These are phyloP conservation scores for Cenchrus fungigraminus DNA, from an alignment of 176 grass and related monocot genomes.

Conservation along the genomic window DNA sequence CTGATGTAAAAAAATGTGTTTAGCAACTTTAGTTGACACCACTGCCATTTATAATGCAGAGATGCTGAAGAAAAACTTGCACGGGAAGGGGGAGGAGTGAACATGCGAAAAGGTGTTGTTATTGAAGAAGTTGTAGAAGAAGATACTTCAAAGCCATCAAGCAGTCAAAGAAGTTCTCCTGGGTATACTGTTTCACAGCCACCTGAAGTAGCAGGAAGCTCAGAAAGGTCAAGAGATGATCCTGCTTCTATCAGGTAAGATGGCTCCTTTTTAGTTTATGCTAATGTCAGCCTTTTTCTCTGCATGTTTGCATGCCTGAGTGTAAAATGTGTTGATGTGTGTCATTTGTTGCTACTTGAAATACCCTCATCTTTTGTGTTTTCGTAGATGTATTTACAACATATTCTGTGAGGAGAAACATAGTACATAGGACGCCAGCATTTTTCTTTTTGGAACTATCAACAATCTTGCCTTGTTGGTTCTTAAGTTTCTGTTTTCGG, in stretches of 20 bases:
- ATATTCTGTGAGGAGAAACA: background rate
- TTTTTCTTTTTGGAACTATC: too few species aligned
- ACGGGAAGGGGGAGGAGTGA: conserved; percentile 47
- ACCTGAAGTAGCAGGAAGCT: conserved; percentile 49
- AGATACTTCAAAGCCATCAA: conserved; percentile 41
- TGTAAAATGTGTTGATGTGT: background rate
- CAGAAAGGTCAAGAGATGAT: conserved; percentile 57
- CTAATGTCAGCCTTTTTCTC: background rate
- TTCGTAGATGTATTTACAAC: background rate
- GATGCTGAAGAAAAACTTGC: conserved; percentile 58
- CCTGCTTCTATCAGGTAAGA: conserved; percentile 60
- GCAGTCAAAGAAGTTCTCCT: conserved; percentile 50
- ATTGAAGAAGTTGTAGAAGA: conserved; percentile 95
- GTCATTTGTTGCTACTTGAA: conserved; percentile 14
- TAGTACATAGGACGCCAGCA: background rate
- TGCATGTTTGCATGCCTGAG: background rate
- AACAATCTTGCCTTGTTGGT: conserved; percentile 8
- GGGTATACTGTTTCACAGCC: conserved; percentile 53
- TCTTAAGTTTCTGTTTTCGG: conserved; percentile 1
- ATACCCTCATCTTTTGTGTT: conserved; percentile 29
- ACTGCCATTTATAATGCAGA: conserved; percentile 49
- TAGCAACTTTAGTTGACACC: background rate
- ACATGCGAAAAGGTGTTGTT: conserved; percentile 57
- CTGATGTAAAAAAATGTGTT: background rate
- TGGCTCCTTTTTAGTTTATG: conserved; percentile 25